These are phyloP conservation scores for Nicotiana knightiana DNA, from an alignment of 257 asterid genomes.

Conservation along the genomic window DNA sequence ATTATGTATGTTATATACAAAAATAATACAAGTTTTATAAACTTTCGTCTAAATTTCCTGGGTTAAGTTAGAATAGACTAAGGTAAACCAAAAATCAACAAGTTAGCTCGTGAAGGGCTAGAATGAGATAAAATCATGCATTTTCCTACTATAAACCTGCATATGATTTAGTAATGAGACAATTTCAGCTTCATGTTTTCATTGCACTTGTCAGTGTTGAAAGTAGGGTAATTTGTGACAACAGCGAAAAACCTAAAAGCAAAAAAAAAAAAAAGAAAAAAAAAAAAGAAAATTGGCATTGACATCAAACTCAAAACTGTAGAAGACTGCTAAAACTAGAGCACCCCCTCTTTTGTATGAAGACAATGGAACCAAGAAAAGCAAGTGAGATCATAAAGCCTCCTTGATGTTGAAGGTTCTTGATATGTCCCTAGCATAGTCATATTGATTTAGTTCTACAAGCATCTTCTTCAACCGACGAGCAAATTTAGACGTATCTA, in stretches of 20 bases:
- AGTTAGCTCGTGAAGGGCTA: background rate
- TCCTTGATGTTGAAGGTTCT: constrained; percentile 85
- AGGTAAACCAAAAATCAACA: background rate
- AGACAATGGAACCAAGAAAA: background rate
- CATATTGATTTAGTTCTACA: constrained; percentile 82
- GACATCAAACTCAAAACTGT: background rate
- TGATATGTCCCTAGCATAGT: constrained; percentile 62
- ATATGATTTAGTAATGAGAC: background rate
- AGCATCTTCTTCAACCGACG: constrained; percentile 87
- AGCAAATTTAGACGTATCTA: constrained; percentile 52
- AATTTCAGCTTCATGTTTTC: background rate
- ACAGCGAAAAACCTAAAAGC: background rate
- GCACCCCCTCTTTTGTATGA: background rate
- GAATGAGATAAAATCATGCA: no score
- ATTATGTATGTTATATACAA: no score
- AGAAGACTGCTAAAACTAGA: background rate
- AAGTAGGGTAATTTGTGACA: background rate
- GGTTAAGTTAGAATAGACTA: background rate
- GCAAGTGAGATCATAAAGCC: constrained; percentile 47
- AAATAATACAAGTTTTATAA: no score
- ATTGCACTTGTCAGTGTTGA: background rate
- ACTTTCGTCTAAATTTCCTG: background rate
- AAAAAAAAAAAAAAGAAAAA: no score
- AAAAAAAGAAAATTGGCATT: background rate
- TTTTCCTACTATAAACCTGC: background rate